phyloP scores from a whole-genome alignment of 2,329 filamentous ascomycete genomes.

The Colletotrichum somersetense region DNA sequence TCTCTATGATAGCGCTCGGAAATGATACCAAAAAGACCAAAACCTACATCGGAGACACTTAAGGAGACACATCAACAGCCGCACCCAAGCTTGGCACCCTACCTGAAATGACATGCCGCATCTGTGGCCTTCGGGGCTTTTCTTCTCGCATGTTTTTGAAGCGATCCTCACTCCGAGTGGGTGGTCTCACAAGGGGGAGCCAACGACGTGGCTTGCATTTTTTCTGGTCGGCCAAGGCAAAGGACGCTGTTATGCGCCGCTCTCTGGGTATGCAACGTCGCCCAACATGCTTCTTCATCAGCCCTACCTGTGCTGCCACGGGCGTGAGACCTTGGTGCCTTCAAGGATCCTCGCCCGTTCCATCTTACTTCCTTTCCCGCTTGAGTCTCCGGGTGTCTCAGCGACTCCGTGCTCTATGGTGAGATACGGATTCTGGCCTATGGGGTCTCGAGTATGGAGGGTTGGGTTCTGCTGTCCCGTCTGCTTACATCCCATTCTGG shows the following conservation, averaged over 20 bases:
- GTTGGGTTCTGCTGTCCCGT: not conserved
- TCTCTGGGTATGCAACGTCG: slow-evolving; percentile 13
- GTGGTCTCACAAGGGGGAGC: not conserved
- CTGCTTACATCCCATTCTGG: not conserved
- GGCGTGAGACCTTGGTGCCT: slow-evolving; percentile 11
- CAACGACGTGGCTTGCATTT: slow-evolving; percentile 23
- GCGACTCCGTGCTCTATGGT: not conserved
- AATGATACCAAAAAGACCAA: not conserved
- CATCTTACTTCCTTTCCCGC: slow-evolving; percentile 3
- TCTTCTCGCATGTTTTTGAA: slow-evolving; percentile 11
- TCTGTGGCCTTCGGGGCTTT: slow-evolving; percentile 38
- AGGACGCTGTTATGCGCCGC: not conserved
- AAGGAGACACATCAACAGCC: not conserved
- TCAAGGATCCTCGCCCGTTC: slow-evolving; percentile 11
- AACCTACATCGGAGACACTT: not conserved
- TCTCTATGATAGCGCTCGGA: not conserved
- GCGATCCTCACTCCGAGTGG: slow-evolving; percentile 20
- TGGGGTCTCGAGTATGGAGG: not conserved
- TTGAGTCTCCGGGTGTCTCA: slow-evolving; percentile 29
- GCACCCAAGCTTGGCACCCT: not conserved
- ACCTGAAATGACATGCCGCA: slow-evolving; percentile 27
- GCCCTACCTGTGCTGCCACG: slow-evolving; percentile 19
- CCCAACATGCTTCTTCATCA: slow-evolving; percentile 26
- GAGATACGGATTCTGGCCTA: slow-evolving; percentile 7
- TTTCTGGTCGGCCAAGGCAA: slow-evolving; percentile 9